Evolutionary conservation across 108 stramenopile species (phyloP).

Genomic region (Nitzschia putrida): DNA sequence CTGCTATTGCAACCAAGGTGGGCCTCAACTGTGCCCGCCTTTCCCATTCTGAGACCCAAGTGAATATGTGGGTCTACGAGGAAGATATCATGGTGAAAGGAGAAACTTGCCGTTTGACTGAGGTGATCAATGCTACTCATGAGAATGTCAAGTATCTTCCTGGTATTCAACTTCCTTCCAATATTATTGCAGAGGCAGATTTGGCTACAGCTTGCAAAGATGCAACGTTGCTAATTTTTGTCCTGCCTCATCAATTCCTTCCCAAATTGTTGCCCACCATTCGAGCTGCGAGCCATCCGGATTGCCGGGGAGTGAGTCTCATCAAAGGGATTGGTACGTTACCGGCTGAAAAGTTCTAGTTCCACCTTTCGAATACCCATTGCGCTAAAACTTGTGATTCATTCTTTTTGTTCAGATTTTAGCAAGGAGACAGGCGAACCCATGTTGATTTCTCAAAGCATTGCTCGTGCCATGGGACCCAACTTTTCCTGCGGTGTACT

Average conservation of each 20-base stretch:
- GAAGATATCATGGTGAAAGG: slow-evolving; percentile 51
- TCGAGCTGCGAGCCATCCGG: slow-evolving; percentile 59
- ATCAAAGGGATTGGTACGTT: slow-evolving; percentile 79
- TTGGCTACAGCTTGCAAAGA: slow-evolving; percentile 79
- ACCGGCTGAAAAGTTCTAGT: neutral
- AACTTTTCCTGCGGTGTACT: slow-evolving; percentile 82
- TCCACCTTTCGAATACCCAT: neutral
- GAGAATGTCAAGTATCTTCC: slow-evolving; percentile 98
- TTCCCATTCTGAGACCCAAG: slow-evolving; percentile 62
- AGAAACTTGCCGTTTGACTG: slow-evolving; percentile 61
- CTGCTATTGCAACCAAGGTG: slow-evolving; percentile 83
- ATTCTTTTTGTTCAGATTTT: slow-evolving; percentile 51
- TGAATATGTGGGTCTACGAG: slow-evolving; percentile 96
- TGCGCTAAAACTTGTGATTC: neutral
- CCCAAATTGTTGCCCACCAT: slow-evolving; percentile 76
- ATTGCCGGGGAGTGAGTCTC: slow-evolving; percentile 78
- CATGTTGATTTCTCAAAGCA: slow-evolving; percentile 73
- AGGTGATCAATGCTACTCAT: slow-evolving; percentile 89
- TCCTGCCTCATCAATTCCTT: slow-evolving; percentile 94
- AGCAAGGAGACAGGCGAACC: slow-evolving; percentile 60
- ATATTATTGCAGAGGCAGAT: slow-evolving; percentile 84
- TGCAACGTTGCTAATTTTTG: slow-evolving; percentile 92
- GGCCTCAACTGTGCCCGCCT: slow-evolving; percentile 79
- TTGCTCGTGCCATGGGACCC: slow-evolving; percentile 78
- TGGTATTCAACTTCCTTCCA: slow-evolving; percentile 81